Conservation (phyloP, 2,329 filamentous ascomycete species). For the Exophiala spinifera region DNA sequence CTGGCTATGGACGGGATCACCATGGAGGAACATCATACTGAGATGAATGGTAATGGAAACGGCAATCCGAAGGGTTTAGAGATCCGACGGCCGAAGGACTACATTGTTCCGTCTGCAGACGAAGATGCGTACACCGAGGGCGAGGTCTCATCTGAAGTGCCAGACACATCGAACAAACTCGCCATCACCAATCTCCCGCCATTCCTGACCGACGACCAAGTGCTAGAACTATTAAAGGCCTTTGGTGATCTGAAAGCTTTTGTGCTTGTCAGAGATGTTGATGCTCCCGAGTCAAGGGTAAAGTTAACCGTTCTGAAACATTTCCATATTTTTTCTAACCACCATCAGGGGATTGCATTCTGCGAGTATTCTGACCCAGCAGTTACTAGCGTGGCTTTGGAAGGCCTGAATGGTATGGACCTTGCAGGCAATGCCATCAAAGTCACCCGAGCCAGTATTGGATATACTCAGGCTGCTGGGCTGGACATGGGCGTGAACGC, state of each 20-base stretch:
- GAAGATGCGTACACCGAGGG: slow-evolving; percentile 63
- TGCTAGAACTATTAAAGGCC: slow-evolving; percentile 81
- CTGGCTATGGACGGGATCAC: slow-evolving; percentile 83
- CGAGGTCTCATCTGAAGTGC: slow-evolving; percentile 73
- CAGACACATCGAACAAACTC: slow-evolving; percentile 93
- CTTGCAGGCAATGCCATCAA: slow-evolving; percentile 82
- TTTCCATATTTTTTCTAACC: slow-evolving; percentile 19
- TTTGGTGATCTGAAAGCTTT: slow-evolving; percentile 95
- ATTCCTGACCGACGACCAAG: slow-evolving; percentile 86
- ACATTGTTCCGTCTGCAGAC: slow-evolving; percentile 82
- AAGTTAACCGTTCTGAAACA: slow-evolving; percentile 39
- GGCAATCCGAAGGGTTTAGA: slow-evolving; percentile 58
- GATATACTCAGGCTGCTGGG: slow-evolving; percentile 85
- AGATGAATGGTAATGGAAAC: slow-evolving; percentile 50
- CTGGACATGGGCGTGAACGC: slow-evolving; percentile 95
- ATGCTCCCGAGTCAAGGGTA: slow-evolving; percentile 83
- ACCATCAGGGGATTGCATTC: slow-evolving; percentile 80
- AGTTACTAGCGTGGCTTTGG: slow-evolving; percentile 77
- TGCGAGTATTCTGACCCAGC: slow-evolving; percentile 82
- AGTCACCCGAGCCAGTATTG: slow-evolving; percentile 85
- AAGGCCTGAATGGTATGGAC: slow-evolving; percentile 89
- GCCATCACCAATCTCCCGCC: slow-evolving; percentile 84
- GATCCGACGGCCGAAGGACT: slow-evolving; percentile 89
- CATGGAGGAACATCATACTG: slow-evolving; percentile 69
- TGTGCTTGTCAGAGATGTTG: slow-evolving; percentile 79